Evolutionary conservation across 2,329 filamentous ascomycete species (phyloP), one percentile per base, ranked within the genome.

Genomic region (Neonectria faginata): DNA sequence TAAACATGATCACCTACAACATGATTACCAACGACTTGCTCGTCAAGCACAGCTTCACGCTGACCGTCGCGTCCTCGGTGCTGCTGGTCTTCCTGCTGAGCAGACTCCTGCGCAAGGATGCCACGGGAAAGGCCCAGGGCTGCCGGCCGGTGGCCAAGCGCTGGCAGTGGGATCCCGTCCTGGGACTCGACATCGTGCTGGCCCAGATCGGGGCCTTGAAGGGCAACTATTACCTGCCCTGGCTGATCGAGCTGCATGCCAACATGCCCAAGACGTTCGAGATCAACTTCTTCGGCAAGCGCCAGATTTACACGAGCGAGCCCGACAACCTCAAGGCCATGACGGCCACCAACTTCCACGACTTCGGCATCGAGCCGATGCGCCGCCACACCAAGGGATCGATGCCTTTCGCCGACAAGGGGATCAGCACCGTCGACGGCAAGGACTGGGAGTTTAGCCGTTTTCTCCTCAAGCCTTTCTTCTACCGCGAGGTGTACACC

Each of bases 321-420:
- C 63, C 65, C 47, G 68, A 71, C 33, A 69, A 67, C 50, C 60
- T 71, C 54, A 71, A 71, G 31, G 68, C 66, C 2, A 67, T 71
- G 64, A 68, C 65, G 3, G 69, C 69, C 7, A 70, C 69, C 22
- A 68, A 70, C 18, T 70, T 70, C 48, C 59, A 65, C n/a, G 64
- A 66, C 29, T 70, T 69, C 51, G 67, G 69, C 12, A 60, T 71
- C 20, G 68, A 71, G 44, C 68, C 69, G 0, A 71, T 70, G 27
- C 65, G 69, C 10, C 67, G 65, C 5, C 60, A 72, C 2, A 66
- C 68, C 6, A 64, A 64, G 1, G 66, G 67, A 2, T 61, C 62
- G 2, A 63, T 64, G 47, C 69, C 69, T 0, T 71, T 71, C 25
- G 69, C 69, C 16, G 57, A 70, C 29, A 71, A 71, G 5, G 63